These are phyloP conservation scores for Thermothielavioides terrestris DNA, from an alignment of 495 filamentous ascomycete species.

Conservation along the genomic window DNA sequence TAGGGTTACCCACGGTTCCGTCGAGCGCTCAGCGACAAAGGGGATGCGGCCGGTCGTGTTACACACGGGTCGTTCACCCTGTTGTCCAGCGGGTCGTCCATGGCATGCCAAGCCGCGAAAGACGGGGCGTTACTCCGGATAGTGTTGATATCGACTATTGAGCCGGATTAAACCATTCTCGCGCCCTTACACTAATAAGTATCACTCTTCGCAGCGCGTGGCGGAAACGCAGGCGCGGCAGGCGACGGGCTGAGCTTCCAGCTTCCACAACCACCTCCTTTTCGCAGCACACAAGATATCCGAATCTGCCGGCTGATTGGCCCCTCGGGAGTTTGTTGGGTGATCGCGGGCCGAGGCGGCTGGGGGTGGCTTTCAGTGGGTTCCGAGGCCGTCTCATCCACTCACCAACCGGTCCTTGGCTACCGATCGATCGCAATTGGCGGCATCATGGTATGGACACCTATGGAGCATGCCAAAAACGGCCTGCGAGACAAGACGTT, in stretches of 20 bases:
- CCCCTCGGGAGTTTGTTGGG: background rate
- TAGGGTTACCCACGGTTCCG: no score
- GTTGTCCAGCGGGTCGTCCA: no score
- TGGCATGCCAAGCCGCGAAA: background rate
- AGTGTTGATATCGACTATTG: background rate
- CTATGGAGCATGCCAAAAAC: background rate
- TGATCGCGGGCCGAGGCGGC: background rate
- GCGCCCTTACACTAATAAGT: no score
- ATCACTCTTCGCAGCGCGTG: background rate
- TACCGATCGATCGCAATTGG: slow-evolving; percentile 2
- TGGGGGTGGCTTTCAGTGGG: background rate
- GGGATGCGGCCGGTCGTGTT: background rate
- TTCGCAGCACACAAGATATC: background rate
- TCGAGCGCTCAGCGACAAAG: background rate
- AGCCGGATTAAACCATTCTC: slow-evolving; percentile 1
- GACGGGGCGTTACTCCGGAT: no score
- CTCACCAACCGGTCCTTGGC: no score
- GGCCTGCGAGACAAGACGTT: background rate
- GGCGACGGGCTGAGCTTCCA: background rate
- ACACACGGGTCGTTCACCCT: no score
- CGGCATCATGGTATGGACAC: background rate
- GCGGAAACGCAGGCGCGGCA: background rate
- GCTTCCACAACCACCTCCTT: background rate
- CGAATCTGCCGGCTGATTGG: no score
- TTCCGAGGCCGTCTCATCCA: background rate